Conservation (phyloP, 2,329 filamentous ascomycete genomes). For the Alternaria alternata region DNA sequence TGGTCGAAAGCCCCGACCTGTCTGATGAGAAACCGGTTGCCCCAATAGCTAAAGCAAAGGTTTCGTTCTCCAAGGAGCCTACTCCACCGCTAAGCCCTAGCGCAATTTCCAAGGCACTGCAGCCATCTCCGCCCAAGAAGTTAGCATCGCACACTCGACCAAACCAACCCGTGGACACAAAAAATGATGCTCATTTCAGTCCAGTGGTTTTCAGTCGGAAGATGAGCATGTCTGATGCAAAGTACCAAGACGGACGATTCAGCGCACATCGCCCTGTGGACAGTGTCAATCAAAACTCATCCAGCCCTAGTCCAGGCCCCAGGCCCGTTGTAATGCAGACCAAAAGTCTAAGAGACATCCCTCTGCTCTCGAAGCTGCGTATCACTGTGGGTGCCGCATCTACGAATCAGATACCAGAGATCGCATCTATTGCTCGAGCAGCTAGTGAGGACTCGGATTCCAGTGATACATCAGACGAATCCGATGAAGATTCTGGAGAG, state of each 20-base stretch:
- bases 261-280: constrained; percentile 17
- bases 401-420: constrained; percentile 25
- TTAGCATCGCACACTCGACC: constrained; percentile 6
- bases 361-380: constrained; percentile 43
- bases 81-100: constrained; percentile 54
- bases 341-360: constrained; percentile 38
- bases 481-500: constrained; percentile 35
- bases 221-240: constrained; percentile 59
- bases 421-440: constrained; percentile 22
- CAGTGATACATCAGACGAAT: constrained; percentile 35
- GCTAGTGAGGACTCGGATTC: constrained; percentile 40
- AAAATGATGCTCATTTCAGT: constrained; percentile 58
- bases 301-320: neutral
- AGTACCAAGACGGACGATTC: constrained; percentile 62
- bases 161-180: constrained; percentile 11
- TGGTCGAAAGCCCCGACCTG: neutral
- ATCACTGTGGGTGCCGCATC: constrained; percentile 39
- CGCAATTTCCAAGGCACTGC: constrained; percentile 56
- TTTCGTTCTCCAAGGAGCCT: constrained; percentile 22
- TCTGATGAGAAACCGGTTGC: neutral
- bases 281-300: constrained; percentile 12
- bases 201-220: constrained; percentile 61
- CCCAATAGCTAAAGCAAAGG: neutral
- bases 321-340: constrained; percentile 16
- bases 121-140: constrained; percentile 49